Conservation (phyloP, 768 basidiomycete species). For the Leucosporidium creatinivorum region DNA sequence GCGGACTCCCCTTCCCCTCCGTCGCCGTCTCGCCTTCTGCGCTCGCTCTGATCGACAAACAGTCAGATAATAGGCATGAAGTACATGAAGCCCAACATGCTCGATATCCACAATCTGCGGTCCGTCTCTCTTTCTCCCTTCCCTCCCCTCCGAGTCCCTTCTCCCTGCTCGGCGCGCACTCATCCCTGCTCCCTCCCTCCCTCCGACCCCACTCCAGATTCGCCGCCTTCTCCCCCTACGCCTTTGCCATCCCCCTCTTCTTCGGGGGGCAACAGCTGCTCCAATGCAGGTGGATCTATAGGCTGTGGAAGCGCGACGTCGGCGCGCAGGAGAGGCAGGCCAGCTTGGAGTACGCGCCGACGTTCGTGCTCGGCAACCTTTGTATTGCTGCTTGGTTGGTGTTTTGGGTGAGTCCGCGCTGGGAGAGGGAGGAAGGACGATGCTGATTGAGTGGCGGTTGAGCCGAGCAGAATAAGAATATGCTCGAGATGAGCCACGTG, state of each 20-base stretch:
- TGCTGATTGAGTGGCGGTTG: background rate
- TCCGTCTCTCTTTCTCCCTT: too few relatives aligned
- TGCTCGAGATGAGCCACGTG: background rate
- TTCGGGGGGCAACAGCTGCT: background rate
- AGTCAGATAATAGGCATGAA: background rate
- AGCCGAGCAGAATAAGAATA: background rate
- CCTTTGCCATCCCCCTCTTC: background rate
- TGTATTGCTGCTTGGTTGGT: background rate
- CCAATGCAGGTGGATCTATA: background rate
- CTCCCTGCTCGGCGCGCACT: too few relatives aligned
- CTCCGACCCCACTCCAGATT: too few relatives aligned
- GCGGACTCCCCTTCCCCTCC: too few relatives aligned
- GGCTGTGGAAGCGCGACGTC: background rate
- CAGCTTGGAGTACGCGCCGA: background rate
- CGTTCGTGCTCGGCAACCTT: background rate
- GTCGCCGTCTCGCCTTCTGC: too few relatives aligned
- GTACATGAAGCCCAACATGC: constrained; percentile 1
- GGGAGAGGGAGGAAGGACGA: background rate
- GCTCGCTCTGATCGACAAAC: too few relatives aligned
- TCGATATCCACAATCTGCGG: background rate
- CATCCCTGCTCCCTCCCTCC: too few relatives aligned
- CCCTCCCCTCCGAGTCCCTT: too few relatives aligned
- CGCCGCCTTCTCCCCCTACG: background rate
- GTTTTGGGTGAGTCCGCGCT: background rate
- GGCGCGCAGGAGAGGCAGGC: background rate